Conservation (phyloP, 1,139 yeast genomes). For the Blastobotrys serpentis region DNA sequence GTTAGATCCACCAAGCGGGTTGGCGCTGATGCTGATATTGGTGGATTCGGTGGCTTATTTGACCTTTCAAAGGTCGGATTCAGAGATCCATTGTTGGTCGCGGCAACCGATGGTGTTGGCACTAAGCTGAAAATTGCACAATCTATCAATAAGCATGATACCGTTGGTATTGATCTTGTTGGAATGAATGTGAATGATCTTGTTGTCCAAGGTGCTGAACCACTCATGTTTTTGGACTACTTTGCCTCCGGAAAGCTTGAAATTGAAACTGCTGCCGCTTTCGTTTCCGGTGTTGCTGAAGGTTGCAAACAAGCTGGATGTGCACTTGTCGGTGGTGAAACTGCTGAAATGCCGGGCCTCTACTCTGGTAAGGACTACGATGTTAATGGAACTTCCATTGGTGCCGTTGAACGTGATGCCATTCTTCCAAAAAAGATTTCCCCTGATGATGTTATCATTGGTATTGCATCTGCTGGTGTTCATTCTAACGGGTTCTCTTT, state of each 20-base stretch:
- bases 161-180: constrained; percentile 97
- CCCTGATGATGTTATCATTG: constrained; percentile 79
- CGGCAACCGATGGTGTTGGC: constrained; percentile 99
- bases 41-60: constrained; percentile 97
- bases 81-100: constrained; percentile 77
- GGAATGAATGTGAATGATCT: constrained; percentile 99
- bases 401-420: constrained; percentile 84
- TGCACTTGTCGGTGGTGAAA: constrained; percentile 98
- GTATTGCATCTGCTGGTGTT: constrained; percentile 85
- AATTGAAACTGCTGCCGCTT: constrained; percentile 76
- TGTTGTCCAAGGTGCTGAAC: constrained; percentile 99
- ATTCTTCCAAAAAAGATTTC: constrained; percentile 77
- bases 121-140: constrained; percentile 96
- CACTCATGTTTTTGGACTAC: constrained; percentile 90
- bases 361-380: constrained; percentile 94
- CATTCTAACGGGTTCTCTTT: constrained; percentile 97
- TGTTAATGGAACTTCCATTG: constrained; percentile 97
- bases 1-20: constrained; percentile 94
- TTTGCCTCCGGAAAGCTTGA: constrained; percentile 94
- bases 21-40: constrained; percentile 97
- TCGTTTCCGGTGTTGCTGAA: constrained; percentile 92
- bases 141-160: constrained; percentile 80
- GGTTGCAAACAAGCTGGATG: constrained; percentile 96
- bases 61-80: constrained; percentile 89
- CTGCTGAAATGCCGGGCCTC: constrained; percentile 99